Conservation (phyloP, 805 yeast genomes). For the Millerozyma acaciae region DNA sequence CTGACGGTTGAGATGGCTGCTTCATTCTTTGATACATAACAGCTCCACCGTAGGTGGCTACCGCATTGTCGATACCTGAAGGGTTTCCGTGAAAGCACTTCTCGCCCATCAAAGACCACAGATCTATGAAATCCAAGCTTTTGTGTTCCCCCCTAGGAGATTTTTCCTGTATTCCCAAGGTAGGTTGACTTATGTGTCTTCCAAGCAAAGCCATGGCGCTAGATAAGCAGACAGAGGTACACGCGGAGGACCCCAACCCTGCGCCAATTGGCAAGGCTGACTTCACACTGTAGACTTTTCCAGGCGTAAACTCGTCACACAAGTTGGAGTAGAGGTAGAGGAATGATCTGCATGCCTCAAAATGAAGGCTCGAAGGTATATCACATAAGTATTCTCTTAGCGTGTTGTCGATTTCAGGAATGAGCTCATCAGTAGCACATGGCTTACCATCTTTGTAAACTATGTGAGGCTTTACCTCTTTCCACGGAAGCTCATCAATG, state of each 20-base stretch:
- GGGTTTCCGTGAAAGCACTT: conserved; percentile 96
- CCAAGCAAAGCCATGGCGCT: conserved; percentile 67
- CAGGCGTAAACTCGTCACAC: conserved; percentile 44
- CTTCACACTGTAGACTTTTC: conserved; percentile 60
- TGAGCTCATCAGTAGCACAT: conserved; percentile 47
- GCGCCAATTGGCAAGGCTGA: conserved; percentile 95
- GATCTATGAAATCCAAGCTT: conserved; percentile 63
- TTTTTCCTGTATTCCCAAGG: conserved; percentile 29
- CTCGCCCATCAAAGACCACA: conserved; percentile 92
- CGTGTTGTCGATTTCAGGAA: conserved; percentile 53
- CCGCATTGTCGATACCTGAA: conserved; percentile 94
- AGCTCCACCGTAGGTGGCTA: conserved; percentile 94
- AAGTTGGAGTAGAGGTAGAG: conserved; percentile 68
- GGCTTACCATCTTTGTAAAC: conserved; percentile 22
- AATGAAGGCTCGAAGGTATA: conserved; percentile 56
- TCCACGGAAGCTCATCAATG: conserved; percentile 60
- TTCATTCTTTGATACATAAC: conserved; percentile 75
- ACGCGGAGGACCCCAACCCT: conserved; percentile 93
- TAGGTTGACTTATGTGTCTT: conserved; percentile 45
- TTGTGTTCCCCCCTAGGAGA: conserved; percentile 24
- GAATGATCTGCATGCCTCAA: conserved; percentile 78
- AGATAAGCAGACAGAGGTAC: conserved; percentile 79
- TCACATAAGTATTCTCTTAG: conserved; percentile 42
- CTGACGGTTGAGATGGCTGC: conserved; percentile 50
- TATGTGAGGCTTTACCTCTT: conserved; percentile 20